Percentiles rank a stretch among this genome's conserved stretches.
These are phyloP conservation scores for Gossypium mustelinum DNA, from an alignment of 345 rosid species.

Conservation along the genomic window DNA sequence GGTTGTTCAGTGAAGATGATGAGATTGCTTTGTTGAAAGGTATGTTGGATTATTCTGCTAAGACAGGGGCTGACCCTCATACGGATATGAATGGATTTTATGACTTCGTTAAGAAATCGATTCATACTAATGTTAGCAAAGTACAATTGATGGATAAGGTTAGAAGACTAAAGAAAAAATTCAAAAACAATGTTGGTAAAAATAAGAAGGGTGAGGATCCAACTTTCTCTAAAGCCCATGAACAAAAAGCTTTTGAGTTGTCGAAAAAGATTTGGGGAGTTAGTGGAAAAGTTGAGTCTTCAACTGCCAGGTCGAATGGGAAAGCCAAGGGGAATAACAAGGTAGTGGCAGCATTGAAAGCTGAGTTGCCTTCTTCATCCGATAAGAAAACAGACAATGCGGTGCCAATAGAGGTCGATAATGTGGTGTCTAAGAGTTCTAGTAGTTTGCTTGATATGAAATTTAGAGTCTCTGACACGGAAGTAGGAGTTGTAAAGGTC, in stretches of 20 bases:
- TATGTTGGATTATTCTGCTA: background rate
- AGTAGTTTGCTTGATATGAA: background rate
- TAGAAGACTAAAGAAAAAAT: constrained; percentile 22
- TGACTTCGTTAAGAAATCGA: constrained; percentile 19
- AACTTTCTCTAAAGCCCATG: constrained; percentile 13
- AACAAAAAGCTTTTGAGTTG: no score
- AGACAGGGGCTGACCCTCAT: constrained; percentile 10
- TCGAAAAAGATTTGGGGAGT: no score
- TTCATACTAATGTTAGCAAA: constrained; percentile 11
- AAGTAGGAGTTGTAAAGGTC: constrained; percentile 2
- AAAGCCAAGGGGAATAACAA: no score
- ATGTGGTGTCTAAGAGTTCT: no score
- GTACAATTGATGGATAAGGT: constrained; percentile 25
- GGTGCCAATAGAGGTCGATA: background rate
- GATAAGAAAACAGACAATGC: background rate
- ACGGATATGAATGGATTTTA: constrained; percentile 13
- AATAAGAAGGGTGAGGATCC: constrained; percentile 19
- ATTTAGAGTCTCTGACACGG: constrained; percentile 4
- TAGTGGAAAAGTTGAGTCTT: no score
- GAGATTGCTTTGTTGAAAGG: no score
- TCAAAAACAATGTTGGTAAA: constrained; percentile 15
- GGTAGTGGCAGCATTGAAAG: background rate
- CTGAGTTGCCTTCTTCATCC: background rate
- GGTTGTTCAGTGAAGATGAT: background rate
- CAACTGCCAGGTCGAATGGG: no score